Evolutionary conservation across 352 stramenopile species (phyloP).

Genomic region (Stramenopiles sp.): DNA sequence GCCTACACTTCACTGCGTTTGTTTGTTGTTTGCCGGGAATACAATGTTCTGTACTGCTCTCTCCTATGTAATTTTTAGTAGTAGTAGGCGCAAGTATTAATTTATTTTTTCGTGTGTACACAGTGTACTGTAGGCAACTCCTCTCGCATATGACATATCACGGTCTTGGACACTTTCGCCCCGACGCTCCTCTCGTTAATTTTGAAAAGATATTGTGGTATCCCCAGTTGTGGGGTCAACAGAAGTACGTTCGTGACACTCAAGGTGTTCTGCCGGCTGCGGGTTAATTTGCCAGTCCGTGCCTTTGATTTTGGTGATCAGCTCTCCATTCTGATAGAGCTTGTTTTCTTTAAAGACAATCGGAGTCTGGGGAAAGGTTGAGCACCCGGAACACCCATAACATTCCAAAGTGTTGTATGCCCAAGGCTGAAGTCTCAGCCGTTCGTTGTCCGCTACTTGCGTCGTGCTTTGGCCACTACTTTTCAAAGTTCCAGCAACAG

Average conservation of each 20-base stretch:
- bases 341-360: constrained; percentile 12
- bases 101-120: too few relatives aligned
- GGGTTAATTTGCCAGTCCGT: constrained; percentile 5
- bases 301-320: background rate
- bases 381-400: constrained; percentile 4
- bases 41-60: too few relatives aligned
- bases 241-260: background rate
- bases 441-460: background rate
- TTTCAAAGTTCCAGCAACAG: constrained; percentile 5
- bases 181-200: too few relatives aligned
- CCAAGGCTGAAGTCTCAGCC: constrained; percentile 2
- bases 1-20: too few relatives aligned
- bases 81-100: too few relatives aligned
- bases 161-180: too few relatives aligned
- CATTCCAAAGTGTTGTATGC: constrained; percentile 11
- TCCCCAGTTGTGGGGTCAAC: background rate
- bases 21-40: too few relatives aligned
- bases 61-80: too few relatives aligned
- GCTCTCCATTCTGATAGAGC: background rate
- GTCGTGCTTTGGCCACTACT: background rate
- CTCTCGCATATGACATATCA: too few relatives aligned
- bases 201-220: constrained; percentile 13
- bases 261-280: background rate
- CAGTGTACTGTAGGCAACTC: too few relatives aligned
- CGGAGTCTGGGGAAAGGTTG: background rate